A percentile compares a stretch with the other conserved stretches of the same genome.
Evolutionary conservation across 2,329 filamentous ascomycete species (phyloP).

Genomic region (Ophiostoma sp.): DNA sequence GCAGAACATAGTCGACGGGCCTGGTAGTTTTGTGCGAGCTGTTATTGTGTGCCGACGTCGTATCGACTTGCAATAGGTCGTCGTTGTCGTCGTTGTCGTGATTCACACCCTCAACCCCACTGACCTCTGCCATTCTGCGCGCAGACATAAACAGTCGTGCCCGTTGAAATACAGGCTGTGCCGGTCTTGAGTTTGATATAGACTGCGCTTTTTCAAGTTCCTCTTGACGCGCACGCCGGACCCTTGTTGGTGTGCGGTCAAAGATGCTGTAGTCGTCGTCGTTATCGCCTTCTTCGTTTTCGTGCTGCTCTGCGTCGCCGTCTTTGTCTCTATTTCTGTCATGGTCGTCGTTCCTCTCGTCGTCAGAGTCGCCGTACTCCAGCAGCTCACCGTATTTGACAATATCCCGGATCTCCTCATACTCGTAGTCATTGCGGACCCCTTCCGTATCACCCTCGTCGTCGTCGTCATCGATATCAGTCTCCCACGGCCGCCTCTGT

Average conservation of each 20-base stretch:
- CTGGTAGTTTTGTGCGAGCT: background rate
- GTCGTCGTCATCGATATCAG: slow-evolving; percentile 11
- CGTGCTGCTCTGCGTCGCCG: background rate
- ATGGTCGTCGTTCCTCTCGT: background rate
- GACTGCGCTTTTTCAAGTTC: background rate
- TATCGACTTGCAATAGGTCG: background rate
- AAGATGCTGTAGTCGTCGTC: slow-evolving; percentile 13
- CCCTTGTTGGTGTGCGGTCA: slow-evolving; percentile 18
- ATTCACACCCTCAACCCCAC: background rate
- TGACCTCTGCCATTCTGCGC: background rate
- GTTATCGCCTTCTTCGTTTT: slow-evolving; percentile 14
- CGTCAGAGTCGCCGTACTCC: slow-evolving; percentile 10
- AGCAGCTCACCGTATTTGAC: slow-evolving; percentile 20
- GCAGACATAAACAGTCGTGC: slow-evolving; percentile 19
- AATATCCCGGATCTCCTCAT: slow-evolving; percentile 22
- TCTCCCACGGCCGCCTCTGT: background rate
- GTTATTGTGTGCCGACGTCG: background rate
- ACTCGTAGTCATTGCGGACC: background rate
- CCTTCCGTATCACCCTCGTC: background rate
- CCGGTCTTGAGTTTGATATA: background rate
- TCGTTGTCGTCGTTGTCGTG: background rate
- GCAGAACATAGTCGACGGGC: background rate
- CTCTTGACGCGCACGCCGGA: background rate
- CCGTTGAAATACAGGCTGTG: slow-evolving; percentile 12
- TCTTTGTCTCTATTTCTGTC: background rate